These are phyloP conservation scores for Pythium insidiosum DNA, from an alignment of 352 stramenopile genomes.

Conservation along the genomic window DNA sequence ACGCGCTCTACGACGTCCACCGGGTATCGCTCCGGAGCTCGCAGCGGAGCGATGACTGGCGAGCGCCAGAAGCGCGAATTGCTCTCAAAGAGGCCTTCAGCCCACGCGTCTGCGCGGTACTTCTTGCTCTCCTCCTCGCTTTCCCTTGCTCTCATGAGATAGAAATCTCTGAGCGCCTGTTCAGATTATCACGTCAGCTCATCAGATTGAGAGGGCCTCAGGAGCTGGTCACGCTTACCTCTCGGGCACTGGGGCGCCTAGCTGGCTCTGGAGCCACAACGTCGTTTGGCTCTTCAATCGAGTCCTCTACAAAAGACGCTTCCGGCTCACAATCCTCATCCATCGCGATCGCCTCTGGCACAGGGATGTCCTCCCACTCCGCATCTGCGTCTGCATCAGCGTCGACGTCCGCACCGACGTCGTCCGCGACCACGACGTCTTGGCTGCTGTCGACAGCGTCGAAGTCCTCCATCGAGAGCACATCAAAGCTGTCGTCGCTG, in stretches of 20 bases:
- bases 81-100: constrained; percentile 11
- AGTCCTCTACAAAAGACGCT: no score
- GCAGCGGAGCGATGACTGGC: constrained; percentile 26
- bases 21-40: constrained; percentile 15
- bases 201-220: no score
- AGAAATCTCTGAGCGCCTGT: constrained; percentile 50
- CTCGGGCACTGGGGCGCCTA: constrained; percentile 4
- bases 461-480: constrained; percentile 20
- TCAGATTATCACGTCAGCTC: no score
- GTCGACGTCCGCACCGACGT: no score
- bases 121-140: constrained; percentile 42
- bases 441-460: no score
- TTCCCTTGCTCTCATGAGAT: constrained; percentile 35
- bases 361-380: no score
- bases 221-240: no score
- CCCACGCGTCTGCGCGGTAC: constrained; percentile 7
- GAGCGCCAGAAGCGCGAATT: constrained; percentile 1
- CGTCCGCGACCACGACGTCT: no score
- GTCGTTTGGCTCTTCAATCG: constrained; percentile 7
- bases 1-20: constrained; percentile 13
- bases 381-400: no score
- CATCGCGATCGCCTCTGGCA: no score
- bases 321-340: no score
- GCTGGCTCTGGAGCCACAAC: constrained; percentile 3
- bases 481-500: constrained; percentile 24